phyloP scores from a whole-genome alignment of 345 rosid genomes.

The Theobroma cacao region DNA sequence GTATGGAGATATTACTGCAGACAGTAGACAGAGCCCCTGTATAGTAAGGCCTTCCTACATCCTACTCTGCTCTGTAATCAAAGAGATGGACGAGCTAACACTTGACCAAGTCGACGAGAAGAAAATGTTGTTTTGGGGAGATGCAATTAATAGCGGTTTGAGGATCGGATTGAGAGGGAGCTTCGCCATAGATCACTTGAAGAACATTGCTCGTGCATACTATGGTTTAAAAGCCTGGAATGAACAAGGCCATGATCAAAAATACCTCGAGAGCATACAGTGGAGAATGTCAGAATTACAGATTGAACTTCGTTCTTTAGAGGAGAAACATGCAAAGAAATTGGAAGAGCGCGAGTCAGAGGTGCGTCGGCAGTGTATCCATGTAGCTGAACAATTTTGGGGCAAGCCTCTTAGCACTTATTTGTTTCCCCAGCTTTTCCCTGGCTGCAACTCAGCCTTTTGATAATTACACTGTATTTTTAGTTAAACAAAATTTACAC shows the following conservation, averaged over 20 bases:
- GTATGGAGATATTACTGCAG: neutral
- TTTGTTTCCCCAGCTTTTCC: too few species aligned
- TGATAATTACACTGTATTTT: too few species aligned
- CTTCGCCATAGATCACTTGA: neutral
- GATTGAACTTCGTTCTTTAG: neutral
- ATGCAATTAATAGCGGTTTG: neutral
- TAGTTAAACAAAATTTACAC: too few species aligned
- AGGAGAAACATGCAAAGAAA: neutral
- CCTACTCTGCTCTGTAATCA: neutral
- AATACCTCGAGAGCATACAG: neutral
- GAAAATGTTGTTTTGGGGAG: neutral
- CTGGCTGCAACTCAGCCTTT: too few species aligned
- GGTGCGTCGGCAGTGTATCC: neutral
- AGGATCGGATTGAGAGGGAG: neutral
- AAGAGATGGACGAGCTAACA: neutral
- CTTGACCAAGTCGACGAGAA: neutral
- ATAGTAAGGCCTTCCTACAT: neutral
- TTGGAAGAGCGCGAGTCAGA: neutral
- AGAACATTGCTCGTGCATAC: neutral
- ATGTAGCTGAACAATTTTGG: neutral
- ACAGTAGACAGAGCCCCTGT: neutral
- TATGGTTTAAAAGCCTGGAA: neutral
- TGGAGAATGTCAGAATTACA: neutral
- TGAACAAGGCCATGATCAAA: neutral
- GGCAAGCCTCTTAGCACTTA: neutral